Conservation (phyloP, 179 eudicot genomes). For the Pouteria campechiana region DNA sequence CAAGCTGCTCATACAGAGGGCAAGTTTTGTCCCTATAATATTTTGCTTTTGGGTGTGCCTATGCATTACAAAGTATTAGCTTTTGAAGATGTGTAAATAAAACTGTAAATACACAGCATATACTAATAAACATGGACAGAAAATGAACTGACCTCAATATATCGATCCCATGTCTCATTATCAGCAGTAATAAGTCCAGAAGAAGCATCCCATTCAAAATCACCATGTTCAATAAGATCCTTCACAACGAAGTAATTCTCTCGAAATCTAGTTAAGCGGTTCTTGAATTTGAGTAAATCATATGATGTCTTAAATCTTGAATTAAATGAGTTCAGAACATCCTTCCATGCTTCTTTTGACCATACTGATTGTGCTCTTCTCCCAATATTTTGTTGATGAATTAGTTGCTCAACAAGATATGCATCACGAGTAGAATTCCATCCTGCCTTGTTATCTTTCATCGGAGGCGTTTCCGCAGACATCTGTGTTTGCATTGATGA, state of each 20-base stretch:
- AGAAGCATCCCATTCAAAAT: neutral
- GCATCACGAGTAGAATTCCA: neutral
- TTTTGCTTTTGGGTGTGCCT: neutral
- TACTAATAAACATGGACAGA: too few relatives aligned
- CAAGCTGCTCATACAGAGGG: neutral
- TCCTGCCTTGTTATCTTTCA: too few relatives aligned
- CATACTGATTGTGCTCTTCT: neutral
- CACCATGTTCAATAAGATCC: neutral
- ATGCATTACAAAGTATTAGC: neutral
- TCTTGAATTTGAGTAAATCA: neutral
- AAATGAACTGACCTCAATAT: too few relatives aligned
- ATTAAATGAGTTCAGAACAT: neutral
- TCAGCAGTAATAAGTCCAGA: neutral
- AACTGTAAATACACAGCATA: neutral
- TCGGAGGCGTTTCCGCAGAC: too few relatives aligned
- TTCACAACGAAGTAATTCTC: neutral
- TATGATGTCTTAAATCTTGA: neutral
- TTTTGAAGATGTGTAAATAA: neutral
- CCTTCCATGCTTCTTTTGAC: neutral
- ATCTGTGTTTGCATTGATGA: too few relatives aligned
- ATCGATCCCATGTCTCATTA: neutral
- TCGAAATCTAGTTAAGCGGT: neutral
- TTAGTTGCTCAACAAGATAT: neutral
- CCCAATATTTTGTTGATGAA: neutral
- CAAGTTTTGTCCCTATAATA: neutral